Evolutionary conservation across 352 stramenopile genomes (phyloP).

Genomic region (Thraustotheca clavata): DNA sequence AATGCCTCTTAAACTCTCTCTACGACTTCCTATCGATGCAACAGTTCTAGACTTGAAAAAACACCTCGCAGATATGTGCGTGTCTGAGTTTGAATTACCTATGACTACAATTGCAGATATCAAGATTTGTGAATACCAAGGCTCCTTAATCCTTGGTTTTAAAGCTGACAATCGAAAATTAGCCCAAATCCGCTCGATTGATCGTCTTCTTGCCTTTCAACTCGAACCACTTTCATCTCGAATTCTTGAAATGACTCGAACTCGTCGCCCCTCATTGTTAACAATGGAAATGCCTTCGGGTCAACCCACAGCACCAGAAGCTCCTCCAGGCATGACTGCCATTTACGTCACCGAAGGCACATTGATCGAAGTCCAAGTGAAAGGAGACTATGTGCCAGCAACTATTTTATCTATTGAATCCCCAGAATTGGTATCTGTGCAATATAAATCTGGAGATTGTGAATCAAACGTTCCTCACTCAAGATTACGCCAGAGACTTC

Average conservation of each 20-base stretch:
- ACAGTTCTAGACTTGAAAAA: conserved; percentile 84
- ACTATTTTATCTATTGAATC: conserved; percentile 1
- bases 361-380: conserved; percentile 55
- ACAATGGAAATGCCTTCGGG: conserved; percentile 24
- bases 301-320: conserved; percentile 23
- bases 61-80: conserved; percentile 70
- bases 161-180: conserved; percentile 79
- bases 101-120: conserved; percentile 64
- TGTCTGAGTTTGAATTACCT: conserved; percentile 56
- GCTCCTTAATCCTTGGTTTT: conserved; percentile 82
- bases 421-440: conserved; percentile 40
- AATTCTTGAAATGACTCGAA: conserved; percentile 57
- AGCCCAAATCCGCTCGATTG: conserved; percentile 79
- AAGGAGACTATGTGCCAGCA: conserved; percentile 6
- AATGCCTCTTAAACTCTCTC: conserved; percentile 69
- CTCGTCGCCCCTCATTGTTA: conserved; percentile 71
- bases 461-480: conserved; percentile 62
- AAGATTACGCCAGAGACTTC: conserved; percentile 55
- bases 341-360: conserved; percentile 46
- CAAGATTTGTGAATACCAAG: conserved; percentile 80
- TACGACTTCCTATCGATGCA: conserved; percentile 69
- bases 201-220: conserved; percentile 79
- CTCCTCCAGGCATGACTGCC: conserved; percentile 24
- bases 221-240: conserved; percentile 61
- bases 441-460: conserved; percentile 55